phyloP scores from a whole-genome alignment of 805 yeast genomes.

The Candida tallmaniae region DNA sequence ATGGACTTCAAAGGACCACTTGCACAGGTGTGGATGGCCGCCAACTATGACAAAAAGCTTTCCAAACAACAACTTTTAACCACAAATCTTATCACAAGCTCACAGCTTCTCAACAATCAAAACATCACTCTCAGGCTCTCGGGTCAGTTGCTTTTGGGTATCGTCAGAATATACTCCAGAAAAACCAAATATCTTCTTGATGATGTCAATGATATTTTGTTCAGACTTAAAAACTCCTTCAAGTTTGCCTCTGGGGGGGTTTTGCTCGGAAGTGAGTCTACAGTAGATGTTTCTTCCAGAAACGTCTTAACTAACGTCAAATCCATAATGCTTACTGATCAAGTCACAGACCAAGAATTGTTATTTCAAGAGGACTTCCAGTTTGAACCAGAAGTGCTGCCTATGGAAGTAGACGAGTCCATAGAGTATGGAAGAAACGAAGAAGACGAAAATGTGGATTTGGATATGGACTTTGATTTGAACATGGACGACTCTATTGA shows the following conservation, averaged over 20 bases:
- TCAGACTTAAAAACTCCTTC: constrained; percentile 68
- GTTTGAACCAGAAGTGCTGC: constrained; percentile 22
- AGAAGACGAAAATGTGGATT: constrained; percentile 25
- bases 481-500: constrained; percentile 46
- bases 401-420: constrained; percentile 25
- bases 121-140: constrained; percentile 69
- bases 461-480: constrained; percentile 53
- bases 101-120: constrained; percentile 33
- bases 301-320: constrained; percentile 59
- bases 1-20: constrained; percentile 53
- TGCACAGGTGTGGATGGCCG: constrained; percentile 90
- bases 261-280: constrained; percentile 13
- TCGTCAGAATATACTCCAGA: constrained; percentile 79
- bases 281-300: constrained; percentile 36
- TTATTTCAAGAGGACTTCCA: constrained; percentile 57
- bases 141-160: constrained; percentile 82
- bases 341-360: constrained; percentile 73
- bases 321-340: constrained; percentile 64
- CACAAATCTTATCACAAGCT: constrained; percentile 61
- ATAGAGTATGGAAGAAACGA: constrained; percentile 61
- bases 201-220: constrained; percentile 74
- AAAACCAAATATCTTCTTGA: constrained; percentile 80
- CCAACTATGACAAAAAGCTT: constrained; percentile 75
- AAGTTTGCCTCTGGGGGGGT: constrained; percentile 32
- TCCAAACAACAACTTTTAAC: constrained; percentile 67